Percentiles rank a stretch among this genome's conserved stretches.
phyloP scores from a whole-genome alignment of 768 basidiomycete genomes.

The Termitomyces sp. region DNA sequence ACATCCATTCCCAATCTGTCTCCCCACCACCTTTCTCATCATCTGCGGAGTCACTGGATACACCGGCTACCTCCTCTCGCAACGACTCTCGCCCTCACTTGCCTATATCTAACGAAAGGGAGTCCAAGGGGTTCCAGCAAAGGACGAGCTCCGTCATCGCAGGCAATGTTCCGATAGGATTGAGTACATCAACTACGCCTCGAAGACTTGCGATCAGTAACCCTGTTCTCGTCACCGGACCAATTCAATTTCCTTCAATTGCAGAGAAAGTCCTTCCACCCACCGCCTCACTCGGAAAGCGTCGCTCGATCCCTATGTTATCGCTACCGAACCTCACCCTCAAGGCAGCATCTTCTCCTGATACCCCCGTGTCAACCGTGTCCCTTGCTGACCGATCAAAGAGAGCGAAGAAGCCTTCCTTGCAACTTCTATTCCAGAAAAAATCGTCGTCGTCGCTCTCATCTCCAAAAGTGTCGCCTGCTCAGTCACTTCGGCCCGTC shows the following conservation, averaged over 20 bases:
- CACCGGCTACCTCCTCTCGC: constrained; percentile 48
- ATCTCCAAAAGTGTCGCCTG: constrained; percentile 15
- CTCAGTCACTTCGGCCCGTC: constrained; percentile 19
- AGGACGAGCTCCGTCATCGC: constrained; percentile 21
- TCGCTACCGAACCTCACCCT: constrained; percentile 31
- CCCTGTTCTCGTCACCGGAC: constrained; percentile 23
- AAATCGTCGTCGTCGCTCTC: constrained; percentile 46
- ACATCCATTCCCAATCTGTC: constrained; percentile 17
- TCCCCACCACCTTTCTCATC: constrained; percentile 48
- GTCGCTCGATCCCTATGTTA: constrained; percentile 33
- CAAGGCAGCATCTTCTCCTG: constrained; percentile 17
- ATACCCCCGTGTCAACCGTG: constrained; percentile 23
- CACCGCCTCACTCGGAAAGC: constrained; percentile 21
- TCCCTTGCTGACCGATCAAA: constrained; percentile 28
- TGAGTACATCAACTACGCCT: constrained; percentile 16
- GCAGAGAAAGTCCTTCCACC: constrained; percentile 17
- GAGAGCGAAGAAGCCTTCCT: constrained; percentile 59
- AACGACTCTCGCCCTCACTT: constrained; percentile 36
- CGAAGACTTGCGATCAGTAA: constrained; percentile 22
- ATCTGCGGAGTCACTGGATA: constrained; percentile 55
- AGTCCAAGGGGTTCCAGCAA: constrained; percentile 14
- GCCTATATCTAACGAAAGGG: constrained; percentile 23
- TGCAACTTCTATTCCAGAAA: constrained; percentile 65
- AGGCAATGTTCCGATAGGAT: constrained; percentile 18
- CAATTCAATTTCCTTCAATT: constrained; percentile 41